Base-by-base conservation (phyloP, 805 yeast species). In the Wickerhamomyces mucosus region DNA sequence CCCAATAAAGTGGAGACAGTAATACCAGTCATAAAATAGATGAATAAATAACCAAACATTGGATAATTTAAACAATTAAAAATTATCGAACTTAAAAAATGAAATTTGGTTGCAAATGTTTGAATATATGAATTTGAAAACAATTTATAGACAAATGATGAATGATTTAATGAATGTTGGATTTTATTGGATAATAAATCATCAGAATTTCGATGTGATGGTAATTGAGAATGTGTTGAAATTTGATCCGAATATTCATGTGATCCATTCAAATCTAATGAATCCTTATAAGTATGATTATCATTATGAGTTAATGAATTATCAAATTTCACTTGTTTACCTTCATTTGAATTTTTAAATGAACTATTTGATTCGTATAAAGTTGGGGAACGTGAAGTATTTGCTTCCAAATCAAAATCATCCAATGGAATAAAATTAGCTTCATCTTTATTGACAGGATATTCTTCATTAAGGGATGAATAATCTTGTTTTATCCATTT, bases 1-100 rank as follows among this genome's bases (percentile, higher is more conserved):
- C 95, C 97, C 46, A 86, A 55, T 25, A 78, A 50, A 33, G 69
- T 71, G 27, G 82, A 80, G 6, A 80, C 76, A 6, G 85, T 83
- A 14, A 57, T 20, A 33, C 75, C 77, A 11, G 67, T 60, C 31
- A 63, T 55, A 13, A 78, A 46, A 47, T 82, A 75, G 18, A 70
- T 61, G 33, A 75, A 59, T 31, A 75, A 69, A 42, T 65, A 75
- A 28, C 74, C 55, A 29, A 85, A 67, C 50, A 83, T 56, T 14
- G 79, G 81, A 58, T 78, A 73, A 46, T 80, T 79, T 29, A 79
- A 55, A 11, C 67, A 29, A 33, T 64, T 57, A 51, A 72, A 80
- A 4, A 69, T 33, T 10, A 67, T 21, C 2, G 56, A 41, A 20
- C 48, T 48, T 15, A 50, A 18, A 6, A 40, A 23, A 6, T 47